These are phyloP conservation scores for Ophiocordyceps camponoti-leonardi DNA, from an alignment of 2,329 filamentous ascomycete genomes.

Conservation along the genomic window DNA sequence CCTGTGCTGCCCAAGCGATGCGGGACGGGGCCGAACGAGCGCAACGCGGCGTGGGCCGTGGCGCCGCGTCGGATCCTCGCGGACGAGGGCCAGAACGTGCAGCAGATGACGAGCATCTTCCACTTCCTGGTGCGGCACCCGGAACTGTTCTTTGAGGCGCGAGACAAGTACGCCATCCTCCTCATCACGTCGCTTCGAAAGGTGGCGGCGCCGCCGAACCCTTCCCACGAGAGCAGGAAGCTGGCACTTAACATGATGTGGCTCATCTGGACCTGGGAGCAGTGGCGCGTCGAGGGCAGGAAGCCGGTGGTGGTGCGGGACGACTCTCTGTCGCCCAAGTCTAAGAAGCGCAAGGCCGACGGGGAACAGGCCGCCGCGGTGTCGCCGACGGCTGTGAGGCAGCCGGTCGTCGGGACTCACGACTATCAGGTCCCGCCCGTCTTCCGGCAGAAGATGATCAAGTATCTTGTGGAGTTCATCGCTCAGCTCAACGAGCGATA, in stretches of 20 bases:
- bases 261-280: constrained; percentile 85
- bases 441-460: constrained; percentile 67
- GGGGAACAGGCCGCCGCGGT: constrained; percentile 35
- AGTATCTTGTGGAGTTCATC: constrained; percentile 92
- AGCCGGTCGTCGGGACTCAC: constrained; percentile 13
- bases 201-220: constrained; percentile 65
- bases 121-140: constrained; percentile 89
- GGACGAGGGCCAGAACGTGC: constrained; percentile 86
- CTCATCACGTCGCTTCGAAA: constrained; percentile 84
- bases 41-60: constrained; percentile 73
- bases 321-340: constrained; percentile 52
- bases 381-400: constrained; percentile 32
- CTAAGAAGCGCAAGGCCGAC: constrained; percentile 62
- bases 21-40: constrained; percentile 49
- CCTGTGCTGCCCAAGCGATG: constrained; percentile 81
- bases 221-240: constrained; percentile 82
- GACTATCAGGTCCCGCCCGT: constrained; percentile 53
- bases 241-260: constrained; percentile 81
- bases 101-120: constrained; percentile 94
- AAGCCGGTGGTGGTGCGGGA: constrained; percentile 13
- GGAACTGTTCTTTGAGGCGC: constrained; percentile 83
- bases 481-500: constrained; percentile 78
- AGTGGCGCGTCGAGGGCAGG: constrained; percentile 55
- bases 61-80: constrained; percentile 80
- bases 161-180: constrained; percentile 76